Evolutionary conservation across 768 basidiomycete genomes (phyloP).

Genomic region (Lentinula aciculospora): DNA sequence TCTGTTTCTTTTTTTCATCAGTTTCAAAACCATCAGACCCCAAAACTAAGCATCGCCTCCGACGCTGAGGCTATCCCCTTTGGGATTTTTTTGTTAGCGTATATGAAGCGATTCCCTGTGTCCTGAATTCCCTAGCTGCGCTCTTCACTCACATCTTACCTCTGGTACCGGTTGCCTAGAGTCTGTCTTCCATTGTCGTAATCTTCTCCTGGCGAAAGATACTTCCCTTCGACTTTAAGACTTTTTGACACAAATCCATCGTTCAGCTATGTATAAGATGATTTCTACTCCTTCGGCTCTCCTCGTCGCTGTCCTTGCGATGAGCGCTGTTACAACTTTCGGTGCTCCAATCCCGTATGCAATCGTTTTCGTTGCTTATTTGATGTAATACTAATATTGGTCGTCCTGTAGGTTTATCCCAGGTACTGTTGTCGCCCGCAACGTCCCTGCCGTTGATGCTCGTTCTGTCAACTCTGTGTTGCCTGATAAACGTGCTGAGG

Average conservation of each 20-base stretch:
- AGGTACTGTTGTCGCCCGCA: not conserved
- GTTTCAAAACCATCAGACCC: constrained; percentile 5
- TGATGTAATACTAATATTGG: not conserved
- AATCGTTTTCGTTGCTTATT: not conserved
- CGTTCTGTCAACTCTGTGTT: not conserved
- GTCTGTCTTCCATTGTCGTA: constrained; percentile 8
- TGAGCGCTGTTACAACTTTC: constrained; percentile 1
- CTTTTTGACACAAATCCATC: not conserved
- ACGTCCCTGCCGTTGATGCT: not conserved
- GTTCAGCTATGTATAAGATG: constrained; percentile 8
- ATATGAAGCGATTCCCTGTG: not conserved
- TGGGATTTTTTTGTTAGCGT: not conserved
- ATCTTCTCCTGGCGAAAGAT: constrained; percentile 9
- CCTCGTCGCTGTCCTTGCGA: constrained; percentile 4
- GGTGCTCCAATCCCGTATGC: constrained; percentile 4
- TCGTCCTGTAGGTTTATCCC: not conserved
- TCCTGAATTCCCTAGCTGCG: not conserved
- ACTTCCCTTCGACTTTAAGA: constrained; percentile 8
- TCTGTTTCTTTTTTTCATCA: not conserved
- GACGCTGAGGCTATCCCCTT: not conserved
- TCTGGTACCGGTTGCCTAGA: constrained; percentile 8
- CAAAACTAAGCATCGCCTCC: not conserved
- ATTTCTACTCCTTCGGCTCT: constrained; percentile 4
- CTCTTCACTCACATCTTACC: constrained; percentile 5
- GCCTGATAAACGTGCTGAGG: not conserved